Percentiles rank a stretch among this genome's conserved stretches.
These are phyloP conservation scores for Fusarium neocosmosporiellum DNA, from an alignment of 2,329 filamentous ascomycete species.

Conservation along the genomic window DNA sequence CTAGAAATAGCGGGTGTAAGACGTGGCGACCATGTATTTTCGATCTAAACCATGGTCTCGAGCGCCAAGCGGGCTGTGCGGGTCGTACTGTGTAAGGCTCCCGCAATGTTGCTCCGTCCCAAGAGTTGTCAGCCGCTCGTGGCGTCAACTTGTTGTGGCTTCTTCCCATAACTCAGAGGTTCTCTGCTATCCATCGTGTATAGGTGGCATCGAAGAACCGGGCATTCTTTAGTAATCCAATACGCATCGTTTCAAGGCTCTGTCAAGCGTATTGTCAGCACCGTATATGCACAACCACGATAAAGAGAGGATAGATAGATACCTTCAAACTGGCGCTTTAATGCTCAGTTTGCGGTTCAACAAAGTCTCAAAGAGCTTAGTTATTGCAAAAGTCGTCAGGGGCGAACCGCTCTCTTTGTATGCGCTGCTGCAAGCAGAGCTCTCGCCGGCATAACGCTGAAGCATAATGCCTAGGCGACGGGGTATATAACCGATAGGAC, in stretches of 20 bases:
- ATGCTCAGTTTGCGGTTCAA: background rate
- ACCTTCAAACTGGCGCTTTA: background rate
- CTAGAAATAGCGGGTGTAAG: accelerated
- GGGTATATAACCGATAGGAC: background rate
- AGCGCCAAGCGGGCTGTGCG: slow-evolving; percentile 9
- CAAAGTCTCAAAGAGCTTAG: background rate
- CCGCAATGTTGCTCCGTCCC: slow-evolving; percentile 19
- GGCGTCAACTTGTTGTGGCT: background rate
- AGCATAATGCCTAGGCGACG: slow-evolving; percentile 34
- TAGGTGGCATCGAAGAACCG: background rate
- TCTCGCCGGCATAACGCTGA: slow-evolving; percentile 30
- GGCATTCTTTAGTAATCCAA: background rate
- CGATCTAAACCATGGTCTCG: slow-evolving; percentile 6
- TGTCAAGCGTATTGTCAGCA: background rate
- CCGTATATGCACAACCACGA: background rate
- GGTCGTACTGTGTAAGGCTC: slow-evolving; percentile 25
- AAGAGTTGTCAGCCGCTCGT: background rate
- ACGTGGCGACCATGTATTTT: slow-evolving; percentile 11
- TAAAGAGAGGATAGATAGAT: background rate
- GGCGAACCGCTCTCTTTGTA: slow-evolving; percentile 22
- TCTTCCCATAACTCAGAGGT: too few relatives aligned
- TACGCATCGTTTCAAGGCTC: too few relatives aligned
- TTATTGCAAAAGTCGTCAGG: background rate
- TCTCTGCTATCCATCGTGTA: background rate
- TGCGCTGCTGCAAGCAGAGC: background rate